phyloP scores from a whole-genome alignment of 768 basidiomycete species.

The Podaxis pistillaris region DNA sequence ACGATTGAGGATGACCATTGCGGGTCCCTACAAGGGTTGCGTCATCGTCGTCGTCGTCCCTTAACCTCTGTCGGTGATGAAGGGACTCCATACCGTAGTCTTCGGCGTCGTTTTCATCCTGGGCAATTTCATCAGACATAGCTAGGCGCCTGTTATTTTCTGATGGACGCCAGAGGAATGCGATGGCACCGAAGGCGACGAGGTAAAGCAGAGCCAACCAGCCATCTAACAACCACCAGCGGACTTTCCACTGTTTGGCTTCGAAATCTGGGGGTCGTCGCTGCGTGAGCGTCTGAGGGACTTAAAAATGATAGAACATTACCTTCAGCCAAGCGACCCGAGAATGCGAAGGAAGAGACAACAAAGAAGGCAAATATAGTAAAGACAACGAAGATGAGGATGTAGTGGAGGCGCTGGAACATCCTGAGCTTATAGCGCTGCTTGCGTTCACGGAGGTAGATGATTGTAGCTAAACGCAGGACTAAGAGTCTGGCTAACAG shows the following conservation, averaged over 20 bases:
- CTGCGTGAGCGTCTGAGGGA: background rate
- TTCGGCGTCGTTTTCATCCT: conserved; percentile 92
- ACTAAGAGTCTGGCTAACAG: background rate
- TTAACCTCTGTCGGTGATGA: conserved; percentile 47
- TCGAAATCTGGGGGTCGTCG: conserved; percentile 67
- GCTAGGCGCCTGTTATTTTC: conserved; percentile 87
- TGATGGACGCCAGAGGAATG: conserved; percentile 94
- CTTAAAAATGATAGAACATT: conserved; percentile 17
- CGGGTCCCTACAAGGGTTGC: conserved; percentile 68
- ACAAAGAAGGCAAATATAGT: conserved; percentile 90
- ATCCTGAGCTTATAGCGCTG: conserved; percentile 84
- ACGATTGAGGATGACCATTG: conserved; percentile 43
- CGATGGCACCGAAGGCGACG: conserved; percentile 72
- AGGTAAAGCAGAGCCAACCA: conserved; percentile 91
- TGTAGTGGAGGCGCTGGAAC: conserved; percentile 85
- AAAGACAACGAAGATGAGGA: conserved; percentile 78
- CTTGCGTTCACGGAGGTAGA: conserved; percentile 81
- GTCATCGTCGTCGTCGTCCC: conserved; percentile 66
- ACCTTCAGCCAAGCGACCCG: conserved; percentile 91
- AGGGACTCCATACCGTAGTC: conserved; percentile 86
- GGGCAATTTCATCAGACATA: conserved; percentile 96
- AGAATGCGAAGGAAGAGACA: conserved; percentile 88
- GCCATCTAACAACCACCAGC: conserved; percentile 97
- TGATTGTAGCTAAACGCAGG: conserved; percentile 68
- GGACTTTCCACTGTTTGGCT: conserved; percentile 81